Conservation (phyloP, 2,329 filamentous ascomycete genomes). For the Sporothrix protearum region DNA sequence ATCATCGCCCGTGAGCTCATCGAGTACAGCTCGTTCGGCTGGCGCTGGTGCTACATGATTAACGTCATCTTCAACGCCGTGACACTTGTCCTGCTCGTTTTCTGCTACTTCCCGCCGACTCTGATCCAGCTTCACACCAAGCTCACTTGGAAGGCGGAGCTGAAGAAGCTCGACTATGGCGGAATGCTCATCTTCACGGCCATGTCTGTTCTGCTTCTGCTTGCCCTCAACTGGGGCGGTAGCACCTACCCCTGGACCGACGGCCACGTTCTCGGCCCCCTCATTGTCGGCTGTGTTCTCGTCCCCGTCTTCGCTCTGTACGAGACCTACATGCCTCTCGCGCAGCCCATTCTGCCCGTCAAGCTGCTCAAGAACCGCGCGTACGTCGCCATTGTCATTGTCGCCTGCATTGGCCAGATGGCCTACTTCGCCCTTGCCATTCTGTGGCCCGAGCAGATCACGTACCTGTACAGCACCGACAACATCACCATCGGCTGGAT, state of each 20-base stretch:
- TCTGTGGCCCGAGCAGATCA: slow-evolving; percentile 39
- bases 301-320: slow-evolving; percentile 33
- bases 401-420: slow-evolving; percentile 38
- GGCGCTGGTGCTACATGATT: slow-evolving; percentile 43
- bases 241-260: slow-evolving; percentile 44
- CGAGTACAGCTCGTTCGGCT: slow-evolving; percentile 36
- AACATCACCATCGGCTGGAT: slow-evolving; percentile 24
- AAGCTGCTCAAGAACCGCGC: slow-evolving; percentile 36
- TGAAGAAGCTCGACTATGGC: slow-evolving; percentile 39
- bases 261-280: slow-evolving; percentile 33
- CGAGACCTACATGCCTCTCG: slow-evolving; percentile 31
- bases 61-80: slow-evolving; percentile 39
- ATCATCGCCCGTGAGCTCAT: slow-evolving; percentile 37
- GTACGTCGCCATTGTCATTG: slow-evolving; percentile 34
- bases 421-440: slow-evolving; percentile 41
- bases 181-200: slow-evolving; percentile 46
- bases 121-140: slow-evolving; percentile 39
- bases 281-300: slow-evolving; percentile 33
- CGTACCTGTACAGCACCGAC: slow-evolving; percentile 31
- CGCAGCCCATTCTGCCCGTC: slow-evolving; percentile 39
- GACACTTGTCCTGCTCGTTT: slow-evolving; percentile 35
- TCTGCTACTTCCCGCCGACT: slow-evolving; percentile 43
- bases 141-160: slow-evolving; percentile 37
- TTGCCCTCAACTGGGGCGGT: slow-evolving; percentile 47
- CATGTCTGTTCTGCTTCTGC: slow-evolving; percentile 44